Evolutionary conservation across 352 stramenopile genomes (phyloP).

Genomic region (Phytopythium delawarense): DNA sequence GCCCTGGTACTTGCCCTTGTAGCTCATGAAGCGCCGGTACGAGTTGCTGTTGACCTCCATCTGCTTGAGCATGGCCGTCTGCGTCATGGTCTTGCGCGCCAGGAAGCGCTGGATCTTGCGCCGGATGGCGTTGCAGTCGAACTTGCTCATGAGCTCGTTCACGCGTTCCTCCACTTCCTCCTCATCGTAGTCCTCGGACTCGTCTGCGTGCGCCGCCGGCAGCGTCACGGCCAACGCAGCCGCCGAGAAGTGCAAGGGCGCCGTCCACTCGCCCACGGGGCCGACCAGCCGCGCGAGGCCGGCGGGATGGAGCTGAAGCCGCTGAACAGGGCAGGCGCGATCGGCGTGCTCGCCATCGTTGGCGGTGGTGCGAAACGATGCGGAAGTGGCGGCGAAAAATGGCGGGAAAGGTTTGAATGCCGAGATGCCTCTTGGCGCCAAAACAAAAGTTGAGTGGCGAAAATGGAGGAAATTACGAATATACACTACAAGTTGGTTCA

Average conservation of each 20-base stretch:
- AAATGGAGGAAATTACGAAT: too few species aligned
- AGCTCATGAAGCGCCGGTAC: conserved; percentile 47
- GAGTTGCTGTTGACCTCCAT: conserved; percentile 49
- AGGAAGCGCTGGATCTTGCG: conserved; percentile 44
- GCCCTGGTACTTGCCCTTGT: conserved; percentile 36
- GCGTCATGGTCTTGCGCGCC: conserved; percentile 46
- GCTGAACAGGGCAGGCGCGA: not conserved
- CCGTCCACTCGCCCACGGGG: not conserved
- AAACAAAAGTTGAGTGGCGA: too few species aligned
- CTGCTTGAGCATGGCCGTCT: conserved; percentile 32
- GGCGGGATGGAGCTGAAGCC: not conserved
- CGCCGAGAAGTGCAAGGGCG: not conserved
- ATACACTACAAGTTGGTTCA: not conserved
- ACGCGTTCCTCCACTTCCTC: conserved; percentile 21
- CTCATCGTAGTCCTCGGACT: conserved; percentile 10
- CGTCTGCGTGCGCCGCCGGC: not conserved
- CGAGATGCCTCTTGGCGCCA: too few species aligned
- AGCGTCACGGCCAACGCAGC: not conserved
- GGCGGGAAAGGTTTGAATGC: too few species aligned
- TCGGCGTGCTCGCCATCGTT: not conserved
- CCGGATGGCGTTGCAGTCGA: conserved; percentile 41
- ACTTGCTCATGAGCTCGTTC: conserved; percentile 22
- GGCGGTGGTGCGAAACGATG: not conserved
- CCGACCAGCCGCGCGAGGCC: not conserved
- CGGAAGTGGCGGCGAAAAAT: too few species aligned